Base-by-base conservation (phyloP, 192 early-diverging fungal species). In the Gamsiella multidivaricata region DNA sequence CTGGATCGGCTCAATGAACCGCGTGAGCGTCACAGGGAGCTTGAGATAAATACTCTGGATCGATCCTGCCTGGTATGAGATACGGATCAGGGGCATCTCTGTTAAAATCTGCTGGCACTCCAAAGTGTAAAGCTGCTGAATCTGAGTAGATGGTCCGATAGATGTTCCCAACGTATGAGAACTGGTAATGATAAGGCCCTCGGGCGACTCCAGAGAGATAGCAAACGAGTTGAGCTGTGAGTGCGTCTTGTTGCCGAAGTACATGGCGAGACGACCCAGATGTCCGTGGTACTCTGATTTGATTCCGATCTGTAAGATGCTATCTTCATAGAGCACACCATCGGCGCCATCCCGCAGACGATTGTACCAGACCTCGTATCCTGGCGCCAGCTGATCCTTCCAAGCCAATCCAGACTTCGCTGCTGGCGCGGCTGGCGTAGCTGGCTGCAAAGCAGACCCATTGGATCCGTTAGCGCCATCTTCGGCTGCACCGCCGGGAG, bases 271-370 rank as follows among this genome's bases (percentile, higher is more conserved):
- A 15, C 96, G 89, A 10, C 97, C 98, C 9, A 93, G 83, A 11
- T 94, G 88, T 18, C 88, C 88, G 72, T 97, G 94, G 75, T 96
- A 99, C 68, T 98, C 97, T 1, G 93, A 90, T 60, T 98, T 96
- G 53, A 99, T 59, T 12, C 95, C 95, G 26, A 99, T 88, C 64
- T 98, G 95, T 43, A 99, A 70, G 58, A 91, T 89, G 8, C 84
- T 83, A 71, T 98, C 95, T 80, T 97, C 95, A 73, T 94, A 96
- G 33, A 99, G 69, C 0, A 99, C 90, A 6, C 98, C 98, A 80
- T 97, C 95, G 46, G 80, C 61, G 4, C 85, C 83, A 74, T 86
- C 90, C 43, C 94, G 70, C 36, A 96, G 74, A 51, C 84, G 83
- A 52, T 89, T 85, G 54, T 85, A 90, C 61, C 84, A 81, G 26